Percentiles rank a stretch among this genome's conserved stretches.
Evolutionary conservation across 2,329 filamentous ascomycete species (phyloP).

Genomic region (Onygena corvina): DNA sequence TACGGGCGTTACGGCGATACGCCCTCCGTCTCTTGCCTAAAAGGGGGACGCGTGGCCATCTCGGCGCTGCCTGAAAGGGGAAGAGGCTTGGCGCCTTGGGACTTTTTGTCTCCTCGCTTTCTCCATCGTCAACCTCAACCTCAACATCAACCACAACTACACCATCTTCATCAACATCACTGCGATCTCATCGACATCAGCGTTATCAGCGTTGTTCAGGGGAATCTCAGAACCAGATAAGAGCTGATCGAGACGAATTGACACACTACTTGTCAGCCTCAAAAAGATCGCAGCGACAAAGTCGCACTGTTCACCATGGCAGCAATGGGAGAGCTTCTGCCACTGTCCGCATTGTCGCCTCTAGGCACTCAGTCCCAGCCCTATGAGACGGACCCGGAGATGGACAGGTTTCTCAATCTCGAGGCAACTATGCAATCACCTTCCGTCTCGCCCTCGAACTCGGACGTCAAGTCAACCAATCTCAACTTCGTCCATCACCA

Average conservation of each 20-base stretch:
- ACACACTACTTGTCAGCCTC: background rate
- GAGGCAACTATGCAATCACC: slow-evolving; percentile 33
- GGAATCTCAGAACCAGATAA: too few relatives aligned
- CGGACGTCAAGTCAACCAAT: slow-evolving; percentile 10
- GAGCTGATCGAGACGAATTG: too few relatives aligned
- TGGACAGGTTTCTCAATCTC: slow-evolving; percentile 38
- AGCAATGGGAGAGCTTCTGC: slow-evolving; percentile 16
- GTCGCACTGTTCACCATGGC: slow-evolving; percentile 13
- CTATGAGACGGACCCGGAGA: slow-evolving; percentile 34
- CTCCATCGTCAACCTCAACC: background rate
- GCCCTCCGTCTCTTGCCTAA: background rate
- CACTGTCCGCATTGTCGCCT: slow-evolving; percentile 21
- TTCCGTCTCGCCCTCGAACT: slow-evolving; percentile 14
- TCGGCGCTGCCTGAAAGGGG: slow-evolving; percentile 13
- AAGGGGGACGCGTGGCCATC: slow-evolving; percentile 4
- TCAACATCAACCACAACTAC: background rate
- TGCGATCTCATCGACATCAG: background rate
- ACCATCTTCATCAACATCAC: background rate
- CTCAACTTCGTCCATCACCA: slow-evolving; percentile 23
- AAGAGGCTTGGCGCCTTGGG: slow-evolving; percentile 8
- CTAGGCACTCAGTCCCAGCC: slow-evolving; percentile 23
- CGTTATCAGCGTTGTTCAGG: background rate
- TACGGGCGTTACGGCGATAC: background rate
- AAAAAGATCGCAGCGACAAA: background rate
- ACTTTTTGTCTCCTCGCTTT: background rate